A percentile compares a stretch with the other conserved stretches of the same genome.
Conservation (phyloP, 352 stramenopile species). For the Globisporangium nagaii region DNA sequence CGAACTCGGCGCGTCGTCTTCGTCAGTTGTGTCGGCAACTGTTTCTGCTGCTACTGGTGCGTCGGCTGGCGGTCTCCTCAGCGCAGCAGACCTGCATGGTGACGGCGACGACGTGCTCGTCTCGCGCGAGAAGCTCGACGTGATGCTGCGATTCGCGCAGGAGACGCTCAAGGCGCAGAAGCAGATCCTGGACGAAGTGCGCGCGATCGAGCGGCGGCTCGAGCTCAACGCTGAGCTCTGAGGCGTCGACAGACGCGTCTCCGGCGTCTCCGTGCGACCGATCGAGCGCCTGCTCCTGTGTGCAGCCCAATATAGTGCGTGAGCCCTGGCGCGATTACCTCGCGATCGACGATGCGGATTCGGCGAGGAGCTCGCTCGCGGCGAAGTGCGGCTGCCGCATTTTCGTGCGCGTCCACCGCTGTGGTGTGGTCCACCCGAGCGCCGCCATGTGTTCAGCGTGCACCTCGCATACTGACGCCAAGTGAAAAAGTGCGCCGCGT, state of each 20-base stretch:
- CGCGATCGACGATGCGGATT: no score
- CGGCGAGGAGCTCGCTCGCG: no score
- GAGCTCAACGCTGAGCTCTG: constrained; percentile 9
- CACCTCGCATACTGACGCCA: constrained; percentile 1
- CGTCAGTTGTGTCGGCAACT: no score
- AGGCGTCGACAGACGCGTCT: background rate
- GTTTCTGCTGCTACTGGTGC: background rate
- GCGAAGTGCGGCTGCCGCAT: no score
- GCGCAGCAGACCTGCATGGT: background rate
- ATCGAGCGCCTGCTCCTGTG: no score
- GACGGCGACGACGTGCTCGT: constrained; percentile 34
- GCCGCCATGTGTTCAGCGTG: background rate
- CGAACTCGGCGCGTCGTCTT: no score
- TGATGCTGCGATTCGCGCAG: constrained; percentile 47
- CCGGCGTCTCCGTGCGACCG: no score
- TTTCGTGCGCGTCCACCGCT: no score
- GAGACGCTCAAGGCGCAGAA: constrained; percentile 53
- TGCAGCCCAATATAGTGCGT: no score
- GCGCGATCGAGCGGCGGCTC: constrained; percentile 39
- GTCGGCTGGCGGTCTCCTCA: background rate
- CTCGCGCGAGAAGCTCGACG: constrained; percentile 42
- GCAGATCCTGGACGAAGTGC: constrained; percentile 59
- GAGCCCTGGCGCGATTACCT: no score
- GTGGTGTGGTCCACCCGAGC: constrained; percentile 1
- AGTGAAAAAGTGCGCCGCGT: background rate